phyloP scores from a whole-genome alignment of 257 asterid species.

The Ajuga chamaepitys region DNA sequence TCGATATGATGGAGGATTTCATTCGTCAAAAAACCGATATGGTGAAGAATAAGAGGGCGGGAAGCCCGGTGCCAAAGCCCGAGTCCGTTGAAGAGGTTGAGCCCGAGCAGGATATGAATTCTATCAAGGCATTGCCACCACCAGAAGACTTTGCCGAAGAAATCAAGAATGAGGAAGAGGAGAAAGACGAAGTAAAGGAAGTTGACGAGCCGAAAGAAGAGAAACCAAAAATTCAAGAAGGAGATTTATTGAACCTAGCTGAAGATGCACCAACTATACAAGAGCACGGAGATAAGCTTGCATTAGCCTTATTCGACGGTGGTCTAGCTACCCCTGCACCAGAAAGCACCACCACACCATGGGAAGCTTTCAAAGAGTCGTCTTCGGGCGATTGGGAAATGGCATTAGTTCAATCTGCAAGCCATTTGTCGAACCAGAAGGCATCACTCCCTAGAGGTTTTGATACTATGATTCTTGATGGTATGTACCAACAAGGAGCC shows the following conservation, averaged over 20 bases:
- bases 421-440: constrained; percentile 67
- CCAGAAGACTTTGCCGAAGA: constrained; percentile 45
- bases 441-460: constrained; percentile 61
- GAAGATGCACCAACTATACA: constrained; percentile 46
- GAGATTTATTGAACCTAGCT: constrained; percentile 67
- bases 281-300: constrained; percentile 57
- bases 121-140: constrained; percentile 72
- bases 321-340: constrained; percentile 25
- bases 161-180: constrained; percentile 10
- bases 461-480: constrained; percentile 54
- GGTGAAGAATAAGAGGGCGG: constrained; percentile 19
- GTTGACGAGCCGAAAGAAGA: constrained; percentile 23
- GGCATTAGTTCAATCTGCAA: constrained; percentile 59
- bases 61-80: constrained; percentile 24
- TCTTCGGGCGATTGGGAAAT: constrained; percentile 75
- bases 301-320: constrained; percentile 77
- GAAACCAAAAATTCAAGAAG: constrained; percentile 31
- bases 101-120: constrained; percentile 51
- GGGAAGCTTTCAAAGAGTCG: constrained; percentile 76
- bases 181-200: background rate
- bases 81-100: constrained; percentile 19
- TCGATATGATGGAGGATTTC: constrained; percentile 81
- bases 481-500: constrained; percentile 84
- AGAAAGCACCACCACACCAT: constrained; percentile 34
- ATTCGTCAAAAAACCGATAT: constrained; percentile 50